Percentiles rank a stretch among this genome's conserved stretches.
Conservation (phyloP, 495 filamentous ascomycete species). For the Neurospora cerealis region DNA sequence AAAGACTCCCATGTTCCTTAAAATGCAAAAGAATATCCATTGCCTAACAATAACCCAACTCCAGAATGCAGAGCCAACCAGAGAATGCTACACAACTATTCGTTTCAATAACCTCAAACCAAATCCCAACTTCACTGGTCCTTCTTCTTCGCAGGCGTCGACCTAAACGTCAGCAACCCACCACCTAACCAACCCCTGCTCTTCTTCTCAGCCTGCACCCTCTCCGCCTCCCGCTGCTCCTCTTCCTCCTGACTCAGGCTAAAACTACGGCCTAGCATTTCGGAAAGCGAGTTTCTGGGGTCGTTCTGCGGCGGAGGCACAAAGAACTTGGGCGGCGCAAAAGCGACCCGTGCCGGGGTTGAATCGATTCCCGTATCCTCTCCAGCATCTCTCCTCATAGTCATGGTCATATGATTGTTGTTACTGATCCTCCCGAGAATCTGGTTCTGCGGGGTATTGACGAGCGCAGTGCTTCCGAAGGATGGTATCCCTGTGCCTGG, state of each 20-base stretch:
- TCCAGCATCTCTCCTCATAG: neutral
- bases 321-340: slow-evolving; percentile 12
- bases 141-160: neutral
- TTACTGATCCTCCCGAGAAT: neutral
- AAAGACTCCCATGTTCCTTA: neutral
- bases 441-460: neutral
- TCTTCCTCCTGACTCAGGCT: slow-evolving; percentile 3
- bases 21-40: neutral
- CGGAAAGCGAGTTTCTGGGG: slow-evolving; percentile 8
- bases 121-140: neutral
- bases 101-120: neutral
- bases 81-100: neutral
- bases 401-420: neutral
- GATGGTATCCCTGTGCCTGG: neutral
- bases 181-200: neutral
- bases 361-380: neutral
- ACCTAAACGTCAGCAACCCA: neutral
- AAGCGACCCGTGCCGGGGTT: neutral
- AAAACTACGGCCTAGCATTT: slow-evolving; percentile 13
- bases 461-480: neutral
- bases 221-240: neutral
- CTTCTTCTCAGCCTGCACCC: neutral
- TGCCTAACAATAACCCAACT: neutral
- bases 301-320: slow-evolving; percentile 8
- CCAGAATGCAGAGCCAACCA: neutral